These are phyloP conservation scores for Aphanomyces invadans DNA, from an alignment of 352 stramenopile genomes.

Conservation along the genomic window DNA sequence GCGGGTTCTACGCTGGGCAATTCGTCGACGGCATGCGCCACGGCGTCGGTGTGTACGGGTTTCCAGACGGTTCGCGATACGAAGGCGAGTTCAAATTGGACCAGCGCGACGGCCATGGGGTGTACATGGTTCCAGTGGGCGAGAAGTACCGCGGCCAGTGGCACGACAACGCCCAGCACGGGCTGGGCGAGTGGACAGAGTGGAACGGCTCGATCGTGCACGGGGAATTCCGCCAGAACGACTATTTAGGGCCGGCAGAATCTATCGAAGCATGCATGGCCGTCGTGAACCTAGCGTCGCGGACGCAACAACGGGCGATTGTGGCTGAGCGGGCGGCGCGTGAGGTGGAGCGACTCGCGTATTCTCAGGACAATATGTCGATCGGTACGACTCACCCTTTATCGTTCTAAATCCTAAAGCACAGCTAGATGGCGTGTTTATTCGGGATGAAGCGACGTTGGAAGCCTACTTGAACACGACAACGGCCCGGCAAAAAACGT, in stretches of 20 bases:
- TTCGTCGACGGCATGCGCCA: constrained; percentile 54
- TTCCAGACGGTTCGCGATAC: constrained; percentile 39
- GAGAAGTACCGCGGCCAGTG: constrained; percentile 21
- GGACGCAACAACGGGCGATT: constrained; percentile 8
- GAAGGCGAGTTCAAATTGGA: constrained; percentile 50
- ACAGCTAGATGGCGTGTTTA: constrained; percentile 21
- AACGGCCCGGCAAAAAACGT: background rate
- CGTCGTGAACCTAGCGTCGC: background rate
- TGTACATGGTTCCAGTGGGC: constrained; percentile 15
- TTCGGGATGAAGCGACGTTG: constrained; percentile 7
- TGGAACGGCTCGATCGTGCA: background rate
- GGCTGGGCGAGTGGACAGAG: constrained; percentile 5
- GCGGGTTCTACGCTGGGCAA: constrained; percentile 55
- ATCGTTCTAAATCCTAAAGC: no score
- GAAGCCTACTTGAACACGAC: background rate
- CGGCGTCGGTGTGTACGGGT: constrained; percentile 54
- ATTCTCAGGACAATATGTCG: constrained; percentile 19
- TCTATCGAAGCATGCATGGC: background rate
- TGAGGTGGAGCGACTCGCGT: background rate
- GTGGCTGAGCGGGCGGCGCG: constrained; percentile 11
- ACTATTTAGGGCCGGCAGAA: background rate
- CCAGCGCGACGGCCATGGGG: constrained; percentile 36
- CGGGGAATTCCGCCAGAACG: constrained; percentile 8
- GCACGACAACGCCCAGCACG: constrained; percentile 1
- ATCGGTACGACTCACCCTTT: background rate